phyloP scores from a whole-genome alignment of 768 basidiomycete genomes.

The Xerocomellus amylosporus region DNA sequence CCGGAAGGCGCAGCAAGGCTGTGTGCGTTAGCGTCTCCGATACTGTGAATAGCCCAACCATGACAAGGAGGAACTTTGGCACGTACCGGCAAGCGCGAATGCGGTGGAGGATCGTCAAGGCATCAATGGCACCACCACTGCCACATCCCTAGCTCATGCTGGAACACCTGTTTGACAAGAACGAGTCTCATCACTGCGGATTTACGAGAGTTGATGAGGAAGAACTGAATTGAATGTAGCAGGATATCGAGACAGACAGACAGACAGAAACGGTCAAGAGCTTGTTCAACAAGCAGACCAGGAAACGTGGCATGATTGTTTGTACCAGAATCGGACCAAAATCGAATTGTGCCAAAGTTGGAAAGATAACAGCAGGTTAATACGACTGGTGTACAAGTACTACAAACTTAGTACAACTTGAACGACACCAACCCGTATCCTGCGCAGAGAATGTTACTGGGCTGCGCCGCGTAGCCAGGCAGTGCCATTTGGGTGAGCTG shows the following conservation, averaged over 20 bases:
- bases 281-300: background rate
- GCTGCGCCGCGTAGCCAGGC: too few species aligned
- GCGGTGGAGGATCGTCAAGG: background rate
- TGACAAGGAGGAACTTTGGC: background rate
- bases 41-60: background rate
- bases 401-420: too few species aligned
- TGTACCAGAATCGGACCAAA: background rate
- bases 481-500: background rate
- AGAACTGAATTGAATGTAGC: background rate
- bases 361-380: too few species aligned
- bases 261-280: background rate
- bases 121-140: too few species aligned
- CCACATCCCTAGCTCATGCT: background rate
- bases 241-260: background rate
- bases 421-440: too few species aligned
- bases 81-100: background rate
- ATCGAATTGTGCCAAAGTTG: background rate
- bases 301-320: background rate
- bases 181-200: background rate
- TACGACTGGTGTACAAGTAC: too few species aligned
- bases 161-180: background rate
- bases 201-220: background rate
- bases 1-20: constrained; percentile 11
- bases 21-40: background rate
- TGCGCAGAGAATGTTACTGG: too few species aligned